Base-by-base conservation (phyloP, 2,329 filamentous ascomycete genomes). In the Eurotiales sp. region DNA sequence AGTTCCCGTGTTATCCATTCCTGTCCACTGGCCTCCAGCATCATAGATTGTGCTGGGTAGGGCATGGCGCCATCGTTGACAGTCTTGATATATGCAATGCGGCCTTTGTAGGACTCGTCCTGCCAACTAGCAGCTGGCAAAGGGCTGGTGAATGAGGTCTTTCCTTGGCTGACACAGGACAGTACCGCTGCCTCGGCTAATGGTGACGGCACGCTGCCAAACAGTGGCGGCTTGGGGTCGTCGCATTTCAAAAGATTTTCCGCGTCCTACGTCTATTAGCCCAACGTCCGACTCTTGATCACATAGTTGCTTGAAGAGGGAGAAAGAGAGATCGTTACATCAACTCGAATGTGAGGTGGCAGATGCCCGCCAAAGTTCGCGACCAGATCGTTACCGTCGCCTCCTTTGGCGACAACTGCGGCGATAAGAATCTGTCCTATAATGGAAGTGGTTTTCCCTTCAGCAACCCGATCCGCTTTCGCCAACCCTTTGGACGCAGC, bases 401-500 rank as follows among this genome's bases (percentile, higher is more conserved):
- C 56, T 19, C 56, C 56, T 40, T 42, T 49, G 15, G 52, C 37
- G n/a, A 52, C 12, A 8, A 58, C 50, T 2, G 55, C 43, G 11
- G 54, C 55, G 36, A 57, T 54, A 22, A 55, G 52, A 17, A 57
- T 57, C 42, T 54, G 55, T 17, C 61, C 62, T 8, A 61, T 50
- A 6, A 65, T 53, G 5, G 46, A 51, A 8, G 53, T 57, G 27
- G 27, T 32, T 29, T 57, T 57, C 4, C 54, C 54, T 7, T 56
- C 45, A 19, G 45, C 43, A 7, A 10, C 25, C 4, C 55, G 47
- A 10, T 57, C 54, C 1, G 49, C 19, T 23, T 51, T 51, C 8
- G 34, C 42, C 0, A 51, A 36, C 10, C 49, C 49, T 2, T 14
- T 22, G 4, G 49, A 42, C 11, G 49, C 49, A 8, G 49, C 42